These are phyloP conservation scores for Linanthus parryae DNA, from an alignment of 148 eudicot species.

Conservation along the genomic window DNA sequence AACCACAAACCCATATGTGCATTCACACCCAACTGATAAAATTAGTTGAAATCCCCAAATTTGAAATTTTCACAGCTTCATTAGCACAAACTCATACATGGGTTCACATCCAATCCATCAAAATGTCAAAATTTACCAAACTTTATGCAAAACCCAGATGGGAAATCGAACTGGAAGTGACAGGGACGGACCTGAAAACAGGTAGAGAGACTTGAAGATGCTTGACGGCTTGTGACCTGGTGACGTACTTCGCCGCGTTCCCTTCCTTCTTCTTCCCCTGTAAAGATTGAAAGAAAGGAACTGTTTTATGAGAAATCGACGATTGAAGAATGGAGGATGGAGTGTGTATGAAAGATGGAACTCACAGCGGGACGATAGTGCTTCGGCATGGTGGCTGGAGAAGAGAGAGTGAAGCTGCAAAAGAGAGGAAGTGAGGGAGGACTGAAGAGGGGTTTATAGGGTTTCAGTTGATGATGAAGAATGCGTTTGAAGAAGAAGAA, in stretches of 20 bases:
- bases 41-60: too few species aligned
- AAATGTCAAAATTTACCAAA: too few species aligned
- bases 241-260: slow-evolving; percentile 70
- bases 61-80: too few species aligned
- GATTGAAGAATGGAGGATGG: background rate
- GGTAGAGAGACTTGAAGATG: slow-evolving; percentile 74
- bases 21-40: too few species aligned
- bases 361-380: slow-evolving; percentile 8
- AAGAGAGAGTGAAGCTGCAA: background rate
- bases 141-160: too few species aligned
- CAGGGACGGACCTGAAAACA: slow-evolving; percentile 79
- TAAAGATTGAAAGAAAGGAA: background rate
- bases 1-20: too few species aligned
- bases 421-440: slow-evolving; percentile 2
- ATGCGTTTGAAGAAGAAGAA: too few species aligned
- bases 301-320: background rate
- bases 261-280: slow-evolving; percentile 99
- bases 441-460: background rate
- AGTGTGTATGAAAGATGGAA: background rate
- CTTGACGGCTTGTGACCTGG: slow-evolving; percentile 85
- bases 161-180: too few species aligned
- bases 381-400: slow-evolving; percentile 6
- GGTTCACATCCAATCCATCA: too few species aligned
- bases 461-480: too few species aligned
- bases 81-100: too few species aligned